phyloP scores from a whole-genome alignment of 139 green algal species.

The Chlorella sp. region DNA sequence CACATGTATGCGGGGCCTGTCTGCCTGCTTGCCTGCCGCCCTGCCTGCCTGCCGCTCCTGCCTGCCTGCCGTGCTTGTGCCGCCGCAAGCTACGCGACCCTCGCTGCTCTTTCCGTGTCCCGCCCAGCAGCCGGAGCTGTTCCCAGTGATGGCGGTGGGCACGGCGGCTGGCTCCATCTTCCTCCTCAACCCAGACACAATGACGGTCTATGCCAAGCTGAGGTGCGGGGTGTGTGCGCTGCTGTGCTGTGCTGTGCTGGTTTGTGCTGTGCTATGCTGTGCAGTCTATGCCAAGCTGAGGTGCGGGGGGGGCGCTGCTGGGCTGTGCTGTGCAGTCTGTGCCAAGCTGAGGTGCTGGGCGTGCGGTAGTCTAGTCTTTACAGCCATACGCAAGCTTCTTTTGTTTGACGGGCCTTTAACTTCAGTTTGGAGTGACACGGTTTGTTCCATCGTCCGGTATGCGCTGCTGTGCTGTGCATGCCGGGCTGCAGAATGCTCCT shows the following conservation, averaged over 20 bases:
- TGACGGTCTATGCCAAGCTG: slow-evolving; percentile 59
- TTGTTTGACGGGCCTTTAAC: no score
- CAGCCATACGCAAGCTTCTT: no score
- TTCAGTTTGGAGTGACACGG: no score
- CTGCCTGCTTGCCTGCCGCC: background rate
- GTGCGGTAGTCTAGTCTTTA: no score
- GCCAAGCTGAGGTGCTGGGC: background rate
- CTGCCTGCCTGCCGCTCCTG: background rate
- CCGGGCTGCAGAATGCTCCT: no score
- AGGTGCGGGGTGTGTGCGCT: background rate
- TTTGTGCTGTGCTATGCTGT: background rate
- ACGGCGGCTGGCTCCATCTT: slow-evolving; percentile 55
- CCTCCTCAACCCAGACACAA: slow-evolving; percentile 42
- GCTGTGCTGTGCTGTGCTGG: background rate
- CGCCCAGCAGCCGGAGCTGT: slow-evolving; percentile 31
- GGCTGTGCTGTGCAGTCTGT: background rate
- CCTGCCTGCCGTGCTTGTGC: background rate
- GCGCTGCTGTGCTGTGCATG: background rate
- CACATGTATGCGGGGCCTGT: background rate
- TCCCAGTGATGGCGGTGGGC: slow-evolving; percentile 63
- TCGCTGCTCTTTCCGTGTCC: no score
- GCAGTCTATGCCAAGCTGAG: slow-evolving; percentile 60
- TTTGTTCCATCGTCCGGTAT: no score
- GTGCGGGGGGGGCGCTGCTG: background rate
- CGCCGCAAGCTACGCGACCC: background rate